A percentile compares a stretch with the other conserved stretches of the same genome.
Evolutionary conservation across 352 stramenopile genomes (phyloP).

Genomic region (Pythium plurisporium): DNA sequence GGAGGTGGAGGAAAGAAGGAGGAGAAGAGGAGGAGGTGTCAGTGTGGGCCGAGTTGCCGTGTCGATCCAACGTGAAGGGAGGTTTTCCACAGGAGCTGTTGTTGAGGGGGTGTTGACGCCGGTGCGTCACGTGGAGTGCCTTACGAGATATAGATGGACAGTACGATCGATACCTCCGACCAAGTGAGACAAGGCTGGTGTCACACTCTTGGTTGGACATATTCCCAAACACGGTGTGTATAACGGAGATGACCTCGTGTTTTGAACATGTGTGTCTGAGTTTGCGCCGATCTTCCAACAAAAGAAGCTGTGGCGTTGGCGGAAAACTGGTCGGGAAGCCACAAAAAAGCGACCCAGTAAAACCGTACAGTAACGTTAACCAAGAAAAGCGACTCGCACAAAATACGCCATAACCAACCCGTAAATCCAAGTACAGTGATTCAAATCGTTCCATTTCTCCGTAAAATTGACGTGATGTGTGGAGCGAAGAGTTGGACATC

Average conservation of each 20-base stretch:
- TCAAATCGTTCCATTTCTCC: too few relatives aligned
- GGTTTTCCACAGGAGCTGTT: too few relatives aligned
- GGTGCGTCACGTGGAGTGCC: not conserved
- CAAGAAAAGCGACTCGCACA: not conserved
- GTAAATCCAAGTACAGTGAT: too few relatives aligned
- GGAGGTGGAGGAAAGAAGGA: too few relatives aligned
- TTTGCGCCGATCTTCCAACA: not conserved
- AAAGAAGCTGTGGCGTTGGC: not conserved
- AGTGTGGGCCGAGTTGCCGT: not conserved
- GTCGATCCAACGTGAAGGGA: not conserved
- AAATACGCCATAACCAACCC: not conserved
- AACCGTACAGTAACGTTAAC: not conserved
- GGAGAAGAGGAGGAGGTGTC: too few relatives aligned
- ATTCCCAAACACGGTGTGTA: constrained; percentile 7
- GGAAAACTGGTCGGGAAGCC: not conserved
- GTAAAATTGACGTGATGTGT: too few relatives aligned
- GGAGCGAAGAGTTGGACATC: not conserved
- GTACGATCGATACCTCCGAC: too few relatives aligned
- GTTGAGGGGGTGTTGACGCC: not conserved
- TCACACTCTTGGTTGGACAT: too few relatives aligned
- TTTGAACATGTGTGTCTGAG: not conserved
- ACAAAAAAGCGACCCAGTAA: not conserved
- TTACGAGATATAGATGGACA: constrained; percentile 1
- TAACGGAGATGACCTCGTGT: not conserved
- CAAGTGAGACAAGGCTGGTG: constrained; percentile 9